phyloP scores from a whole-genome alignment of 495 filamentous ascomycete species.

The Podospora conica region DNA sequence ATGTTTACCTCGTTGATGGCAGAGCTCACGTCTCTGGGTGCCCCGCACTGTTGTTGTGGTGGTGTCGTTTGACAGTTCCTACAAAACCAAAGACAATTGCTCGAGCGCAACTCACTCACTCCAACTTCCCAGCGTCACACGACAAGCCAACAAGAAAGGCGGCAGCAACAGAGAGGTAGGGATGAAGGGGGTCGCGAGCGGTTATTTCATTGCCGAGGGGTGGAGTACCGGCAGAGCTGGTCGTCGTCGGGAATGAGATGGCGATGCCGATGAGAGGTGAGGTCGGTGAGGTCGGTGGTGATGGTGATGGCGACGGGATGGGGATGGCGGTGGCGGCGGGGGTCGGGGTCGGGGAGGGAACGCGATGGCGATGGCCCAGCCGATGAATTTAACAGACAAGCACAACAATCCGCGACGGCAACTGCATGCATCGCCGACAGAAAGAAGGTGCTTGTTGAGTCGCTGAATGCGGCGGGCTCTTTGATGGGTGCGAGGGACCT shows the following conservation, averaged over 20 bases:
- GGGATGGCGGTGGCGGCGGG: not conserved
- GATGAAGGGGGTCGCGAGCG: not conserved
- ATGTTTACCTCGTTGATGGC: not conserved
- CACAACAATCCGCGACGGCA: slow-evolving; percentile 1
- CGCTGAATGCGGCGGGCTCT: slow-evolving; percentile 27
- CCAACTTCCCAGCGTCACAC: not conserved
- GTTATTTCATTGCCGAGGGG: not conserved
- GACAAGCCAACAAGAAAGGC: not conserved
- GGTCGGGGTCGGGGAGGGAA: not conserved
- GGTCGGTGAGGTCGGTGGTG: too few relatives aligned
- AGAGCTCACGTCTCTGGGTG: not conserved
- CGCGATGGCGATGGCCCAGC: not conserved
- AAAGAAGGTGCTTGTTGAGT: slow-evolving; percentile 27
- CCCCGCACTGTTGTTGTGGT: not conserved
- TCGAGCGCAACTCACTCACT: not conserved
- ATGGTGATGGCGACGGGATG: not conserved
- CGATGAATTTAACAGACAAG: slow-evolving; percentile 9
- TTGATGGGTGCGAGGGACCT: slow-evolving; percentile 13
- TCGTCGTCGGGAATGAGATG: not conserved
- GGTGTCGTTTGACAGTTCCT: not conserved
- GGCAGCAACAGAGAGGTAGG: not conserved
- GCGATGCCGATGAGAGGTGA: not conserved
- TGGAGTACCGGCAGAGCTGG: not conserved
- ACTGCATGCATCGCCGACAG: slow-evolving; percentile 19
- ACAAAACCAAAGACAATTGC: not conserved